These are phyloP conservation scores for Acacia pycnantha DNA, from an alignment of 331 rosid species.

Conservation along the genomic window DNA sequence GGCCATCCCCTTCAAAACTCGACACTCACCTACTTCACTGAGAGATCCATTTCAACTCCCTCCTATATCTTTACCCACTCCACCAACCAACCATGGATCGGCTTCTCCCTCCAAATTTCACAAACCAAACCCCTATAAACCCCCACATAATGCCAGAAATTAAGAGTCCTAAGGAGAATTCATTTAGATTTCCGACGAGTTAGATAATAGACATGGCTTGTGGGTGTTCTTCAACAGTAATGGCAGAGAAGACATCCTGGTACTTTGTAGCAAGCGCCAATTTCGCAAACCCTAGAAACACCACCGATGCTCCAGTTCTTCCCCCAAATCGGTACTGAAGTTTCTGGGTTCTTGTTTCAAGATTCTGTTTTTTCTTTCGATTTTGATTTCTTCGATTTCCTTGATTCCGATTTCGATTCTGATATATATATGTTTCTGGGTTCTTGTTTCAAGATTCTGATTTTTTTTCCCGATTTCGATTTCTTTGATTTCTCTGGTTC, in stretches of 20 bases:
- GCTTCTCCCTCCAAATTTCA: conserved; percentile 4
- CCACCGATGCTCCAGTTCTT: too few species aligned
- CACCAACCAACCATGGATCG: conserved; percentile 53
- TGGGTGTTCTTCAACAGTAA: conserved; percentile 38
- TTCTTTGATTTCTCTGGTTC: too few species aligned
- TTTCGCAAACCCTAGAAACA: too few species aligned
- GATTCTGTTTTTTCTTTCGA: too few species aligned
- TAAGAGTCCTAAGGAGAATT: background rate
- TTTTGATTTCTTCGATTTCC: too few species aligned
- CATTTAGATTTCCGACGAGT: background rate
- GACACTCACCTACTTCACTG: conserved; percentile 51
- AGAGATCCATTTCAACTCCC: conserved; percentile 53
- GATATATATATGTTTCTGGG: too few species aligned
- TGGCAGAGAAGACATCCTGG: conserved; percentile 60
- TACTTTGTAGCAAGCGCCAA: too few species aligned
- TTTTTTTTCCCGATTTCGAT: too few species aligned
- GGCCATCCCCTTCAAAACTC: background rate
- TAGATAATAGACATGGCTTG: conserved; percentile 31
- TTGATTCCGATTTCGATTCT: too few species aligned
- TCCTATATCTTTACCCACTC: conserved; percentile 43
- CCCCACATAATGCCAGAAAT: background rate
- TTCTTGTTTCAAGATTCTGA: too few species aligned
- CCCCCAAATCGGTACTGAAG: too few species aligned
- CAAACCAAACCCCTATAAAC: background rate
- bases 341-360: too few species aligned